A percentile compares a stretch with the other conserved stretches of the same genome.
Evolutionary conservation across 2,329 filamentous ascomycete genomes (phyloP).

Genomic region (Neoscytalidium dimidiatum): DNA sequence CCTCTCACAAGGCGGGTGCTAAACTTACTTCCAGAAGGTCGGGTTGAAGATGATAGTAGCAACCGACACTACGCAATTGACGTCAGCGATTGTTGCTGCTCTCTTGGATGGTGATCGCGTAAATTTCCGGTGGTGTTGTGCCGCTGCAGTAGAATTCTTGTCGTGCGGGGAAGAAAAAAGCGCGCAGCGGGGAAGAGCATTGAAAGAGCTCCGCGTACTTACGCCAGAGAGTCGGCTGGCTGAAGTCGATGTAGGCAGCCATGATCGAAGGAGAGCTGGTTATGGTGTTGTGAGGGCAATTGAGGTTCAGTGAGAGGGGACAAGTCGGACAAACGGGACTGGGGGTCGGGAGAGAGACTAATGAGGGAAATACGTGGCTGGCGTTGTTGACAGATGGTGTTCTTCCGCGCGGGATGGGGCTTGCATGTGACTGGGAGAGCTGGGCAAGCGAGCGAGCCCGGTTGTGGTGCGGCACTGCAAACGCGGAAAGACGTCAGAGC

Average conservation of each 20-base stretch:
- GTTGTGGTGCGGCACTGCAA: neutral
- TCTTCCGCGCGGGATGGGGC: slow-evolving; percentile 10
- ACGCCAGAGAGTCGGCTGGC: slow-evolving; percentile 51
- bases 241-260: slow-evolving; percentile 42
- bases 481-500: slow-evolving; percentile 2
- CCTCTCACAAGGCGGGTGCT: too few relatives aligned
- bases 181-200: neutral
- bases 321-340: slow-evolving; percentile 25
- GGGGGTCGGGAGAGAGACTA: slow-evolving; percentile 30
- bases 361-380: slow-evolving; percentile 28
- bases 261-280: slow-evolving; percentile 21
- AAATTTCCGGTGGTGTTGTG: neutral
- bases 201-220: slow-evolving; percentile 26
- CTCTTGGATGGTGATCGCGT: too few relatives aligned
- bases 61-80: slow-evolving; percentile 65
- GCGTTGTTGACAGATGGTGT: slow-evolving; percentile 25
- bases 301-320: neutral
- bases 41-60: slow-evolving; percentile 90
- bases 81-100: neutral
- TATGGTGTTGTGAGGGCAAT: neutral
- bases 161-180: neutral
- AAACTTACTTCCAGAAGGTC: slow-evolving; percentile 98
- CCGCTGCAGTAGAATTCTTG: neutral
- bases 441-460: neutral
- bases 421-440: slow-evolving; percentile 11